A percentile compares a stretch with the other conserved stretches of the same genome.
phyloP scores from a whole-genome alignment of 768 basidiomycete genomes.

The Lepiota venenata region DNA sequence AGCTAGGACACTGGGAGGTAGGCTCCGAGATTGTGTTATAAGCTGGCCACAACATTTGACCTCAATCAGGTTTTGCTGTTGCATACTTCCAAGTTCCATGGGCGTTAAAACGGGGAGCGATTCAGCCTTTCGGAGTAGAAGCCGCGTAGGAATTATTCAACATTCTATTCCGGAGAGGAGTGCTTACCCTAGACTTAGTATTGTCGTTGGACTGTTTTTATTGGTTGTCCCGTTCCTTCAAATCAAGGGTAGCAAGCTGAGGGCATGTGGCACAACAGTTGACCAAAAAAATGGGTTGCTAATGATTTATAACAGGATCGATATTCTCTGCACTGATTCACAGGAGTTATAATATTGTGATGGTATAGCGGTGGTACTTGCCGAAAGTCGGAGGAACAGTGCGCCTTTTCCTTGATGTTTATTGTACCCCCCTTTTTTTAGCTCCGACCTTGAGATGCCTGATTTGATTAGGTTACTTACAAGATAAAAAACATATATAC shows the following conservation, averaged over 20 bases:
- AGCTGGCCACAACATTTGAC: too few relatives aligned
- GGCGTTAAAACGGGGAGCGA: slow-evolving; percentile 47
- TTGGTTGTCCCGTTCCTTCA: background rate
- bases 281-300: too few relatives aligned
- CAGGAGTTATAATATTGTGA: too few relatives aligned
- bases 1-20: slow-evolving; percentile 44
- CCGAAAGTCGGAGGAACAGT: too few relatives aligned
- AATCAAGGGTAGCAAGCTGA: background rate
- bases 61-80: slow-evolving; percentile 39
- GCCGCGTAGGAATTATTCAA: slow-evolving; percentile 36
- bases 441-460: too few relatives aligned
- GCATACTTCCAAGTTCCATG: slow-evolving; percentile 59
- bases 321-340: background rate
- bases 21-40: background rate
- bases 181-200: background rate
- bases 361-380: too few relatives aligned
- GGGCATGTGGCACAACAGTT: background rate
- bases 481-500: too few relatives aligned
- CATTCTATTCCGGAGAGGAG: too few relatives aligned
- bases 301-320: background rate
- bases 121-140: slow-evolving; percentile 53
- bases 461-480: too few relatives aligned
- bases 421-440: too few relatives aligned
- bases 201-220: background rate
- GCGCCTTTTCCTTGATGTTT: too few relatives aligned